Base-by-base conservation (phyloP, 352 stramenopile species). In the Phytophthora boehmeriae region DNA sequence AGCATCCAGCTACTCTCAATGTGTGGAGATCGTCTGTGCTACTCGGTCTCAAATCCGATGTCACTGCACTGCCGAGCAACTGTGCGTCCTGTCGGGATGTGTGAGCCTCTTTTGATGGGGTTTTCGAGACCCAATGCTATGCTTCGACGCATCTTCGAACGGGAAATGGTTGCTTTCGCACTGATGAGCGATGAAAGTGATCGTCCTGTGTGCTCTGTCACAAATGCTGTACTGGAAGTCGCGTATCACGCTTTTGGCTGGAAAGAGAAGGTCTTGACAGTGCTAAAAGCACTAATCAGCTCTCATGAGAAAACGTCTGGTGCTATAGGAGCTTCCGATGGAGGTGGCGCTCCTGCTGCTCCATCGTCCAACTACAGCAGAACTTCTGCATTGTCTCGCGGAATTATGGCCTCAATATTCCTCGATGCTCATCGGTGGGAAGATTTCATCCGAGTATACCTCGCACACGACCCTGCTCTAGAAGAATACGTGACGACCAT, bases 401-500 rank as follows among this genome's bases (percentile, higher is more conserved):
- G 63, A 16, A 23, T 78, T 16, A 41, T 90, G 22, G 54, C 64
- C 5, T 89, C 83, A 8, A 66, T 91, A 34, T 72, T 89, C 19
- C 53, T 88, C 13, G 70, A 87, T 23, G 48, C 71, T 0, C 73
- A 88, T 51, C 73, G 77, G 32, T 90, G 80, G 78, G 66, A 76
- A 56, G 80, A 84, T 19, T 79, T 82, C 2, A 42, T 91, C 5
- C 70, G 79, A 4, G 48, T 85, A 1, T 84, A 81, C 10, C 65
- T 90, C 11, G 51, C 59, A 5, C 60, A 67, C 38, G 81, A 91
- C 16, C 83, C 81, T 16, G 71, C 67, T 10, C 54, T 93, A 1
- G 79, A 90, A 68, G 80, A 93, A 67, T 93, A 91, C 53, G 80
- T 78, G n/a, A 52, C 89, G 3, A 64, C 59, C 0, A 78, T 76